Conservation (phyloP, 1,139 yeast genomes). For the Debaryomyces udenii region DNA sequence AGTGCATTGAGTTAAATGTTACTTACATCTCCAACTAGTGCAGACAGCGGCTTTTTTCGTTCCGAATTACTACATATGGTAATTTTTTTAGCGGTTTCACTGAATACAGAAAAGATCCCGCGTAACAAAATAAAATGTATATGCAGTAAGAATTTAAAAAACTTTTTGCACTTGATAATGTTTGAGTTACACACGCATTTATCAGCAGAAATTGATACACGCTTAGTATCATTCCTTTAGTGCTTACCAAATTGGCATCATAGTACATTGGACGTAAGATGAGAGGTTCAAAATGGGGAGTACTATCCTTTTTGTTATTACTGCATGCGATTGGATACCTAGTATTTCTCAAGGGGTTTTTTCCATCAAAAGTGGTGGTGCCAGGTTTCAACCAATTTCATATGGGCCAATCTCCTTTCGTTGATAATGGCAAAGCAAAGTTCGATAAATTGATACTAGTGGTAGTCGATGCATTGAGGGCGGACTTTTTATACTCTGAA, state of each 20-base stretch:
- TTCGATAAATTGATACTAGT: constrained; percentile 74
- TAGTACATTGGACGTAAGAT: background rate
- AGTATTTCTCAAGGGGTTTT: constrained; percentile 78
- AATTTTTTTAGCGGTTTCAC: constrained; percentile 2
- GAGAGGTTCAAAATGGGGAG: constrained; percentile 6
- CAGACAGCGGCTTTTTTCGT: too few species aligned
- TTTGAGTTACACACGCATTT: too few species aligned
- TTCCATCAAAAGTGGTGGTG: constrained; percentile 79
- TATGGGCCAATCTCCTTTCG: constrained; percentile 23
- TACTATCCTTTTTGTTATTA: background rate
- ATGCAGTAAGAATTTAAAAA: too few species aligned
- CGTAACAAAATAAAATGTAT: too few species aligned
- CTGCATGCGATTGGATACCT: constrained; percentile 52
- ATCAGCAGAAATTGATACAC: too few species aligned
- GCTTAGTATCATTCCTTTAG: too few species aligned
- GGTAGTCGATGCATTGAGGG: constrained; percentile 91
- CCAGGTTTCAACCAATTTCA: constrained; percentile 53
- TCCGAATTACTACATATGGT: constrained; percentile 1
- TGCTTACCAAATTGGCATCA: too few species aligned
- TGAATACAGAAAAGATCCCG: background rate
- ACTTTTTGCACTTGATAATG: too few species aligned
- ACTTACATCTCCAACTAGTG: background rate
- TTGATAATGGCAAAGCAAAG: constrained; percentile 37
- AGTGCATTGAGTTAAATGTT: too few species aligned
- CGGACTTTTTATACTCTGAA: constrained; percentile 79